phyloP scores from a whole-genome alignment of 495 filamentous ascomycete species.

The Parmelia sp. region DNA sequence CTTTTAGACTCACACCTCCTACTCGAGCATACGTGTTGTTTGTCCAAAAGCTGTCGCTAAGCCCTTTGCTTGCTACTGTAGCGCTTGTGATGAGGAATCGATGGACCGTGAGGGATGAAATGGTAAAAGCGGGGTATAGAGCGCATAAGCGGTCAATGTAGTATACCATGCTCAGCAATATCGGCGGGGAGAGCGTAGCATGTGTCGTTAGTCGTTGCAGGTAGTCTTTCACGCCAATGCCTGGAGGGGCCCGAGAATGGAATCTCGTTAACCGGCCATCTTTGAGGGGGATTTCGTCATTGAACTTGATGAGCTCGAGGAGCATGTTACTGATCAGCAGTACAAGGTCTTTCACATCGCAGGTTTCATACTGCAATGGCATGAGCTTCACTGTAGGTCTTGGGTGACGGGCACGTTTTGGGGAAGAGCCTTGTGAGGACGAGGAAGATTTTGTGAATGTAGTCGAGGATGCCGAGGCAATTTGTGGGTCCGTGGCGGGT shows the following conservation, averaged over 20 bases:
- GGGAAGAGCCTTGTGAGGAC: constrained; percentile 43
- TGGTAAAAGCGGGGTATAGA: constrained; percentile 86
- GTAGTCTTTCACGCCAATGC: constrained; percentile 89
- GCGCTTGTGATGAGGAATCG: constrained; percentile 94
- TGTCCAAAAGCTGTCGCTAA: constrained; percentile 96
- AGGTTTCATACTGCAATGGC: constrained; percentile 69
- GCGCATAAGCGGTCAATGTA: constrained; percentile 96
- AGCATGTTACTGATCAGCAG: constrained; percentile 91
- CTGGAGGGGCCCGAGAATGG: constrained; percentile 89
- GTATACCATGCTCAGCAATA: constrained; percentile 98
- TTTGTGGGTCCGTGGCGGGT: constrained; percentile 23
- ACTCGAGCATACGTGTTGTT: constrained; percentile 93
- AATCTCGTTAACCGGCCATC: constrained; percentile 84
- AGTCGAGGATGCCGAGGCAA: constrained; percentile 36
- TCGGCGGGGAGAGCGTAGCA: constrained; percentile 84
- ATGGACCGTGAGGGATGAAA: constrained; percentile 90
- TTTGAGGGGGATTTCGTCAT: constrained; percentile 80
- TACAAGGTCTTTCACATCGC: constrained; percentile 76
- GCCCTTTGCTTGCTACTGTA: constrained; percentile 89
- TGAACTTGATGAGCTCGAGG: constrained; percentile 84
- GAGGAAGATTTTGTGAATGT: constrained; percentile 39
- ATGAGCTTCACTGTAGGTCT: constrained; percentile 62
- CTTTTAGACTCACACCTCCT: constrained; percentile 79
- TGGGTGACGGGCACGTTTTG: constrained; percentile 47
- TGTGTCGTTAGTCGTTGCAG: constrained; percentile 87